Base-by-base conservation (phyloP, 140 eudicot genomes). In the Oenanthe javanica region DNA sequence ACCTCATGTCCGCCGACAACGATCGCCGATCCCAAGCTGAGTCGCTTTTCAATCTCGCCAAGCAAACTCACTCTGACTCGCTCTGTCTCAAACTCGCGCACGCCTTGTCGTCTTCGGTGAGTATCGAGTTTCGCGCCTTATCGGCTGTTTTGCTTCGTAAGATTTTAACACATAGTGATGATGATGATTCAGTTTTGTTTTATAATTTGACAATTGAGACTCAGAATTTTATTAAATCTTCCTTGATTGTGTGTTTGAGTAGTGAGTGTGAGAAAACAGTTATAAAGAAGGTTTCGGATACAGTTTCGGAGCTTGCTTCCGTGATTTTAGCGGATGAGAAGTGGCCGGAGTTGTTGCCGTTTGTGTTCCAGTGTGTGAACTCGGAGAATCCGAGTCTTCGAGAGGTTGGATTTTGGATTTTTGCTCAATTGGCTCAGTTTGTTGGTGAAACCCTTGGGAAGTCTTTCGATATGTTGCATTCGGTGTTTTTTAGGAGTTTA, bases 291-390 rank as follows among this genome's bases (percentile, higher is more conserved):
- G 36, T 90, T 0, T 90, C 92, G 11, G 92, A 90, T 74, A 88
- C 96, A 10, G 79, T 88, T 40, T 90, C 96, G 1, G 96, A 90
- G 57, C 87, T 90, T 7, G 92, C 91, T 0, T 79, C 88, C 2
- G 70, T 83, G 40, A 79, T 88, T 72, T 69, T 88, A 9, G 87
- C 89, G 3, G 91, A 90, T 16, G 82, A 85, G 18, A 86, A 79
- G 0, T 90, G 96, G 96, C 89, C 89, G 77, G 96, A 90, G 64
- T 73, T 90, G n/a, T 74, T 90, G 36, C 95, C 95, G 1, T 88
- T 90, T 57, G 87, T 90, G 87, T 90, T 90, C 59, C 85, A 86
- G 36, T 90, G 90, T 55, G 92, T 90, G 11, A 86, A 84, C 13
- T 88, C 90, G 0, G 90, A 84, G 0, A 79, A 79, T 19, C 36